Evolutionary conservation across 2,329 filamentous ascomycete genomes (phyloP).

Genomic region (Botrytis aclada): DNA sequence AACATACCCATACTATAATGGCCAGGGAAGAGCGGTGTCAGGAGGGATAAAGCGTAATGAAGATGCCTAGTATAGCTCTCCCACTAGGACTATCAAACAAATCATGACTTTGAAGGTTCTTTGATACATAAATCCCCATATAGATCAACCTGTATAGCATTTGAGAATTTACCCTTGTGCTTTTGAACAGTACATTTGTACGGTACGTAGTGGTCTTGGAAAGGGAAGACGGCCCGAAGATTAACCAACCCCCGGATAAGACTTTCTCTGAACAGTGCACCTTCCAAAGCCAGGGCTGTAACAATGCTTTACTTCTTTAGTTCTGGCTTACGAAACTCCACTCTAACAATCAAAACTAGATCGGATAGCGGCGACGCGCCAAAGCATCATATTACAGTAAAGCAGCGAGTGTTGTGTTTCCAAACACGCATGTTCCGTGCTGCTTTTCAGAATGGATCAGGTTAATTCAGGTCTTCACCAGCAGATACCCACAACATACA

Average conservation of each 20-base stretch:
- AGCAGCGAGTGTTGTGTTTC: constrained; percentile 30
- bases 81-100: not conserved
- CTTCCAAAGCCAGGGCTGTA: not conserved
- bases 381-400: constrained; percentile 32
- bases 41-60: not conserved
- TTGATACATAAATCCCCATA: not conserved
- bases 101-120: not conserved
- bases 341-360: not conserved
- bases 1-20: not conserved
- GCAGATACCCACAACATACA: constrained; percentile 34
- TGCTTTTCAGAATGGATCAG: constrained; percentile 32
- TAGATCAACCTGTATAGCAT: not conserved
- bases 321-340: constrained; percentile 14
- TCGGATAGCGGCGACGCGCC: constrained; percentile 12
- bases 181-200: not conserved
- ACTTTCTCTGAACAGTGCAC: not conserved
- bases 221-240: not conserved
- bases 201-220: not conserved
- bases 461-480: constrained; percentile 35
- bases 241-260: not conserved
- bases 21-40: not conserved
- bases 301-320: constrained; percentile 8
- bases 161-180: not conserved
- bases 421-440: constrained; percentile 30
- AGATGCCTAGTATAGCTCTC: not conserved